Percentiles rank a stretch among this genome's conserved stretches.
phyloP scores from a whole-genome alignment of 495 filamentous ascomycete species.

The Aspergillus kassunensis region DNA sequence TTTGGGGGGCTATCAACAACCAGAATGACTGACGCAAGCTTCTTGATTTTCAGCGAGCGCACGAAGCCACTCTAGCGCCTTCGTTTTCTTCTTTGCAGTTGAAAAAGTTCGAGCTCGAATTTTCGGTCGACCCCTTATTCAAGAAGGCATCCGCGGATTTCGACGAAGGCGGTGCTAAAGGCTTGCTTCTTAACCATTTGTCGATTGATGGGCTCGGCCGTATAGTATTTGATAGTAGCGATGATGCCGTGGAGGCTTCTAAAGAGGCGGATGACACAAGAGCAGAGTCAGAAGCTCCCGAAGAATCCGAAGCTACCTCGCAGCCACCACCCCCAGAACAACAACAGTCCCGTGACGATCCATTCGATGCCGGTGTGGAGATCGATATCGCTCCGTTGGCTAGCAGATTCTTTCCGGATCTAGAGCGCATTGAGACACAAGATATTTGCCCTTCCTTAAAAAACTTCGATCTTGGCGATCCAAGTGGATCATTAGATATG shows the following conservation, averaged over 20 bases:
- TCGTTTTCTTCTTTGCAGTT: slow-evolving; percentile 85
- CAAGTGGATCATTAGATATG: slow-evolving; percentile 78
- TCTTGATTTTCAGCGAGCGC: slow-evolving; percentile 59
- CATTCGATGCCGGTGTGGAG: slow-evolving; percentile 56
- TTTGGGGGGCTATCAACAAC: background rate
- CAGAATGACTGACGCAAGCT: slow-evolving; percentile 16
- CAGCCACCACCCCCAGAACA: slow-evolving; percentile 22
- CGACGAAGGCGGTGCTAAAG: slow-evolving; percentile 96
- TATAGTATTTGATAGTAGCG: slow-evolving; percentile 97
- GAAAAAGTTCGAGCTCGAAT: slow-evolving; percentile 97
- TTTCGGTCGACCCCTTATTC: slow-evolving; percentile 94
- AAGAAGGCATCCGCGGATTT: slow-evolving; percentile 98
- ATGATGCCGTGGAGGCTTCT: slow-evolving; percentile 69
- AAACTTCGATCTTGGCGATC: slow-evolving; percentile 83
- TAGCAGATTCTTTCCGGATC: slow-evolving; percentile 80
- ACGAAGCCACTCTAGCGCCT: slow-evolving; percentile 85
- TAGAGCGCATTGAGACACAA: slow-evolving; percentile 70
- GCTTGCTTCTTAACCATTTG: slow-evolving; percentile 88
- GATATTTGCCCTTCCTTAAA: slow-evolving; percentile 95
- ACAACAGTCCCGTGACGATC: slow-evolving; percentile 37
- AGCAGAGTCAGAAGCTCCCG: slow-evolving; percentile 30
- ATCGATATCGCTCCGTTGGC: slow-evolving; percentile 75
- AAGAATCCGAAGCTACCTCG: slow-evolving; percentile 23
- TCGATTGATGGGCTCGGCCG: slow-evolving; percentile 85
- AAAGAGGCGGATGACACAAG: slow-evolving; percentile 48